phyloP scores from a whole-genome alignment of 2,329 filamentous ascomycete genomes.

The Alternaria postmessia region DNA sequence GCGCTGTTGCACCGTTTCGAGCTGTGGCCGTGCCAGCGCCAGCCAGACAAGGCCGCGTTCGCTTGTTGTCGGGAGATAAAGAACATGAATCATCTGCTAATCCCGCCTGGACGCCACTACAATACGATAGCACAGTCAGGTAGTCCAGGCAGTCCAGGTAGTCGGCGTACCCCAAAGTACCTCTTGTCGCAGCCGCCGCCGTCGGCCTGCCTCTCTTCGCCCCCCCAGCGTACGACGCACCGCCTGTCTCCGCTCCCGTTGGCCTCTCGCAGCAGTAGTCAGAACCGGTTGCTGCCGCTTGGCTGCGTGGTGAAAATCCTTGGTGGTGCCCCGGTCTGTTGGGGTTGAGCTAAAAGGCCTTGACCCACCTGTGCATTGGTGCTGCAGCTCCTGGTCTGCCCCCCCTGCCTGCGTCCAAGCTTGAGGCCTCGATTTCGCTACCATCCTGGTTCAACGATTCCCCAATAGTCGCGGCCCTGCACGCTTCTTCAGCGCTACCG shows the following conservation, averaged over 20 bases:
- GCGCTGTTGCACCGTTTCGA: slow-evolving; percentile 37
- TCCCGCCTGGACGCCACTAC: slow-evolving; percentile 4
- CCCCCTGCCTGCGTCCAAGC: slow-evolving; percentile 26
- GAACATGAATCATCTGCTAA: slow-evolving; percentile 14
- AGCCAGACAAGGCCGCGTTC: slow-evolving; percentile 26
- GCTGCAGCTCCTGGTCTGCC: slow-evolving; percentile 26
- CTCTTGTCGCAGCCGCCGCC: slow-evolving; percentile 25
- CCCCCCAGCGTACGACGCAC: slow-evolving; percentile 13
- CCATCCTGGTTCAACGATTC: slow-evolving; percentile 38
- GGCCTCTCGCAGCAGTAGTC: slow-evolving; percentile 9
- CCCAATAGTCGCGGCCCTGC: slow-evolving; percentile 46
- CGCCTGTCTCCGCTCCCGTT: slow-evolving; percentile 22
- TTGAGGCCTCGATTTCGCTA: slow-evolving; percentile 38
- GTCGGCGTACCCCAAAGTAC: slow-evolving; percentile 20
- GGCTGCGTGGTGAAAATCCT: slow-evolving; percentile 38
- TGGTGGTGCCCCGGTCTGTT: slow-evolving; percentile 44
- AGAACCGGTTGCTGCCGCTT: slow-evolving; percentile 43
- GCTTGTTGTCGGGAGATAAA: slow-evolving; percentile 30
- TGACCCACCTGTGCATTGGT: slow-evolving; percentile 40
- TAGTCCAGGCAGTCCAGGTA: background rate
- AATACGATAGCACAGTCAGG: background rate
- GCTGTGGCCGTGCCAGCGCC: slow-evolving; percentile 27
- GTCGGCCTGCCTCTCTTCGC: slow-evolving; percentile 18
- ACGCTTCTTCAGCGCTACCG: slow-evolving; percentile 40
- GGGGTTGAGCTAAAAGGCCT: slow-evolving; percentile 35